These are phyloP conservation scores for Saccharomyces hybrid DNA, from an alignment of 1,139 yeast species.

Conservation along the genomic window DNA sequence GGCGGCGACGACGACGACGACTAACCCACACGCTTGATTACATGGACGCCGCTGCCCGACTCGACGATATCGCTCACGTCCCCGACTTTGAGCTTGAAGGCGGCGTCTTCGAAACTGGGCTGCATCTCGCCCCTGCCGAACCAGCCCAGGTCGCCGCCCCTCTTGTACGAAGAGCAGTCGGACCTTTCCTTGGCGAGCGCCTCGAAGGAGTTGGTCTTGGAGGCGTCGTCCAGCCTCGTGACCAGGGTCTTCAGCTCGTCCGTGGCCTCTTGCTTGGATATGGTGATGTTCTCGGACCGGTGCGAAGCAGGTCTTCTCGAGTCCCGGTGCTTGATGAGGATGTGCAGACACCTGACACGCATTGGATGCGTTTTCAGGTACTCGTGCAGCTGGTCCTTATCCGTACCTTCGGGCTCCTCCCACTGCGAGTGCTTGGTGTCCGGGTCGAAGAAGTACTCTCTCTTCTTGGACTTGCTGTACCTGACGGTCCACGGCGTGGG, in stretches of 20 bases:
- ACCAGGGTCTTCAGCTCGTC: conserved; percentile 53
- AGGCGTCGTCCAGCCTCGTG: conserved; percentile 62
- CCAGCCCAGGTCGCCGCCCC: conserved; percentile 87
- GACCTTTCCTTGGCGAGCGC: conserved; percentile 77
- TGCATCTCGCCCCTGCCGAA: conserved; percentile 93
- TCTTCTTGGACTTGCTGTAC: conserved; percentile 70
- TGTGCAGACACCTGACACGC: conserved; percentile 64
- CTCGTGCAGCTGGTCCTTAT: conserved; percentile 47
- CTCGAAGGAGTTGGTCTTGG: conserved; percentile 39
- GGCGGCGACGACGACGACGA: no score
- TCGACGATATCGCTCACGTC: conserved; percentile 79
- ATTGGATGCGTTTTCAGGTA: conserved; percentile 49
- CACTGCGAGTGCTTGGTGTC: conserved; percentile 70
- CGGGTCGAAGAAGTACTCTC: conserved; percentile 74
- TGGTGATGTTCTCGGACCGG: conserved; percentile 69
- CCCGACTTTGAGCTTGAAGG: conserved; percentile 73
- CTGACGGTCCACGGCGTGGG: conserved; percentile 81
- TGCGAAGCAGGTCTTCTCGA: conserved; percentile 89
- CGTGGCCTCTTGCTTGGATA: conserved; percentile 78
- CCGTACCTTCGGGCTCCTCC: conserved; percentile 88
- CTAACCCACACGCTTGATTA: conserved; percentile 75
- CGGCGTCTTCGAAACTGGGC: conserved; percentile 83
- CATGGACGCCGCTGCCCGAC: conserved; percentile 84
- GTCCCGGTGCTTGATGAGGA: conserved; percentile 72
- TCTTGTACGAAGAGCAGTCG: conserved; percentile 80